A percentile compares a stretch with the other conserved stretches of the same genome.
Evolutionary conservation across 805 yeast species (phyloP).

Genomic region (Nakazawaea holstii): DNA sequence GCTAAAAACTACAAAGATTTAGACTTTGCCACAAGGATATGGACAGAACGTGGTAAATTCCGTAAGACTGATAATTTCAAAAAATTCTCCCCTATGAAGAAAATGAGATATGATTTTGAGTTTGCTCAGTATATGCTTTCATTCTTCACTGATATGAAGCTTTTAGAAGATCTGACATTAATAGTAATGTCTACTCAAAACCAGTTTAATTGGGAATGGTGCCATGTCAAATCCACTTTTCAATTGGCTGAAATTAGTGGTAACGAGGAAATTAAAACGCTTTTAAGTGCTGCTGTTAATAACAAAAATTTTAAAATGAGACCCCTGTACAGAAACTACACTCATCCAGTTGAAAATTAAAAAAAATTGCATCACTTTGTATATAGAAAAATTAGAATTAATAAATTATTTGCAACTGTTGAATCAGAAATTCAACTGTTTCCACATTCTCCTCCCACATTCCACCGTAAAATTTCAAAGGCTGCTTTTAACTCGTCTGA

Average conservation of each 20-base stretch:
- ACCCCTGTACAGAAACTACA: constrained; percentile 1
- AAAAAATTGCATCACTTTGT: background rate
- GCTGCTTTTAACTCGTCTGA: no score
- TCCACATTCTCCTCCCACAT: no score
- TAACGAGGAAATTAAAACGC: constrained; percentile 27
- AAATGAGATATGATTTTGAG: constrained; percentile 47
- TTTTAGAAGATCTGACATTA: constrained; percentile 64
- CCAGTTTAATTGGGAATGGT: constrained; percentile 64
- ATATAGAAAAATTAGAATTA: background rate
- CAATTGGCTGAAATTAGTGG: constrained; percentile 37
- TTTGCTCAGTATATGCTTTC: constrained; percentile 73
- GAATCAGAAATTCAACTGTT: no score
- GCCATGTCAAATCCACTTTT: constrained; percentile 37
- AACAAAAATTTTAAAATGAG: constrained; percentile 4
- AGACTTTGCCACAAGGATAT: constrained; percentile 57
- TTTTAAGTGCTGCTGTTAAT: constrained; percentile 11
- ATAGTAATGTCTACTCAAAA: constrained; percentile 61
- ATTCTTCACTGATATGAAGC: constrained; percentile 48
- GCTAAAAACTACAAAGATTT: constrained; percentile 51
- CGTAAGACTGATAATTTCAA: constrained; percentile 52
- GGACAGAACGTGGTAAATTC: constrained; percentile 77
- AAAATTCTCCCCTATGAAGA: constrained; percentile 26
- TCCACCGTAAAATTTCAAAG: no score
- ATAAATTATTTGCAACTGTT: background rate
- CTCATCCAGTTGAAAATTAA: constrained; percentile 1